These are phyloP conservation scores for Diplodia seriata DNA, from an alignment of 2,329 filamentous ascomycete genomes.

Conservation along the genomic window DNA sequence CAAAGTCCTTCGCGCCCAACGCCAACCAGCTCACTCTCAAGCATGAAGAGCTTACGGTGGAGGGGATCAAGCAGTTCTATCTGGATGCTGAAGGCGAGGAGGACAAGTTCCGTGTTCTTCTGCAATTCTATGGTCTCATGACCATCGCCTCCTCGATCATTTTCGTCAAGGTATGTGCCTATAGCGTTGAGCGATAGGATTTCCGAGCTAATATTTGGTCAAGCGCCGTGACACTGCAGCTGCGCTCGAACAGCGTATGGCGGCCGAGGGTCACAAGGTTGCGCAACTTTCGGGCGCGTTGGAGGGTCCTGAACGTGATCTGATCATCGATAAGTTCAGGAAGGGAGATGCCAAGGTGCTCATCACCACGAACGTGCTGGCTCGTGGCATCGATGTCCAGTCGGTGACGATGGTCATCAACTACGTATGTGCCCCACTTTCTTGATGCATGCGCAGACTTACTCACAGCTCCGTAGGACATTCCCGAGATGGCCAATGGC, in stretches of 20 bases:
- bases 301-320: conserved; percentile 82
- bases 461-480: conserved; percentile 59
- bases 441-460: neutral
- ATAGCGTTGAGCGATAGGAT: neutral
- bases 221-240: conserved; percentile 79
- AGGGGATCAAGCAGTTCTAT: conserved; percentile 97
- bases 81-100: conserved; percentile 86
- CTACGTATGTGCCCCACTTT: conserved; percentile 64
- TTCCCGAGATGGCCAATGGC: conserved; percentile 64
- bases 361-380: conserved; percentile 95
- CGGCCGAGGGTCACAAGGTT: conserved; percentile 87
- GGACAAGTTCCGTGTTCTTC: conserved; percentile 86
- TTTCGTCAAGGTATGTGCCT: conserved; percentile 78
- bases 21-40: conserved; percentile 87
- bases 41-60: conserved; percentile 91
- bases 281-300: conserved; percentile 87
- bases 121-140: conserved; percentile 94
- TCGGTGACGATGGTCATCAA: conserved; percentile 98
- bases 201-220: conserved; percentile 52
- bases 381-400: conserved; percentile 91
- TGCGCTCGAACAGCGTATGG: conserved; percentile 86
- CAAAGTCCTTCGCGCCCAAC: conserved; percentile 80
- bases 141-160: conserved; percentile 98
- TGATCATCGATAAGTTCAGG: conserved; percentile 85
- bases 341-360: conserved; percentile 89